These are phyloP conservation scores for Vicia faba DNA, from an alignment of 306 rosid species.

Conservation along the genomic window DNA sequence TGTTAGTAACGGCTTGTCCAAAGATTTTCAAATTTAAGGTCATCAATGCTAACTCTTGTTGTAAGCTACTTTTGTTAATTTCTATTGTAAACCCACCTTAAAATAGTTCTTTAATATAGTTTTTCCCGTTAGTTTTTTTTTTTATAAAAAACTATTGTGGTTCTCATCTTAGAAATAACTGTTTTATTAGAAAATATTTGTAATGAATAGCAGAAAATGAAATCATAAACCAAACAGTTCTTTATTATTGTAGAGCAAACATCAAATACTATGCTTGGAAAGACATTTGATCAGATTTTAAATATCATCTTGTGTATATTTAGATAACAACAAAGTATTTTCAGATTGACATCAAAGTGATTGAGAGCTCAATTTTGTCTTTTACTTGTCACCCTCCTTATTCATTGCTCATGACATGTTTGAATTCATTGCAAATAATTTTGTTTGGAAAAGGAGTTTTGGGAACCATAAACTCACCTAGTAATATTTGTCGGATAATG, in stretches of 20 bases:
- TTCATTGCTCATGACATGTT: conserved; percentile 46
- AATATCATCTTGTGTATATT: neutral
- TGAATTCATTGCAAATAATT: conserved; percentile 44
- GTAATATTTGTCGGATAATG: conserved; percentile 43
- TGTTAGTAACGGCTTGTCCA: no score
- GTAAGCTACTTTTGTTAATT: no score
- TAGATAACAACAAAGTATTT: conserved; percentile 39
- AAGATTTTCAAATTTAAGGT: no score
- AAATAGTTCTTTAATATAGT: no score
- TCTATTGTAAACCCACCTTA: no score
- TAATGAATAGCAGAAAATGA: neutral
- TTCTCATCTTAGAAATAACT: neutral
- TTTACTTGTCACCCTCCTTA: conserved; percentile 39
- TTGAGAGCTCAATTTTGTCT: conserved; percentile 47
- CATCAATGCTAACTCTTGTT: no score
- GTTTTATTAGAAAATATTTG: neutral
- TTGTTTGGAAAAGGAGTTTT: conserved; percentile 40
- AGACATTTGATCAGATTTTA: conserved; percentile 17
- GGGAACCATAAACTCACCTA: conserved; percentile 46
- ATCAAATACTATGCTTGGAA: neutral
- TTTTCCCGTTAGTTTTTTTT: no score
- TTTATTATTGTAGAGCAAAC: conserved; percentile 1
- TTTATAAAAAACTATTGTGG: no score
- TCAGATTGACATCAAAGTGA: conserved; percentile 40
- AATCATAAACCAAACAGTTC: conserved; percentile 3